Evolutionary conservation across 2,329 filamentous ascomycete species (phyloP).

Genomic region (Phyllosticta citribraziliensis): DNA sequence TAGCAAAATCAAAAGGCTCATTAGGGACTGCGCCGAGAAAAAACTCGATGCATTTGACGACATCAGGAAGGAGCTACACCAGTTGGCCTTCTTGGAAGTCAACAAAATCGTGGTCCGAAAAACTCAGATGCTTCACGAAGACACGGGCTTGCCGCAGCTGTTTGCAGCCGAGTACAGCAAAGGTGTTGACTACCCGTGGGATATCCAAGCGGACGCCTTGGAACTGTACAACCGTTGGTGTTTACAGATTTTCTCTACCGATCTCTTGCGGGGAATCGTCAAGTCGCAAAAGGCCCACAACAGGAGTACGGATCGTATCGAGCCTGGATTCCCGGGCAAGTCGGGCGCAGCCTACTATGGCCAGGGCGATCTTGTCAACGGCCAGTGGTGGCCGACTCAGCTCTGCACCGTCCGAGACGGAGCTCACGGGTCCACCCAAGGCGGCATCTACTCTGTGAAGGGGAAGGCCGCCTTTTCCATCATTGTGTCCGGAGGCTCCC

Average conservation of each 20-base stretch:
- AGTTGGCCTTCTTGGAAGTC: constrained; percentile 28
- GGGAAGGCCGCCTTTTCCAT: constrained; percentile 44
- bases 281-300: constrained; percentile 11
- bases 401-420: constrained; percentile 42
- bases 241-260: constrained; percentile 29
- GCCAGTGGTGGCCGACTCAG: constrained; percentile 48
- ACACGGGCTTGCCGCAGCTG: constrained; percentile 31
- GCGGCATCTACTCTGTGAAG: constrained; percentile 42
- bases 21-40: not conserved
- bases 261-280: constrained; percentile 38
- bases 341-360: constrained; percentile 27
- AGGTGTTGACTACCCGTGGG: constrained; percentile 30
- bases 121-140: constrained; percentile 26
- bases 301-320: constrained; percentile 20
- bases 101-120: constrained; percentile 23
- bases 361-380: constrained; percentile 32
- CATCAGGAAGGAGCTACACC: constrained; percentile 29
- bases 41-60: constrained; percentile 17
- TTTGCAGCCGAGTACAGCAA: constrained; percentile 22
- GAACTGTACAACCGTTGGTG: constrained; percentile 40
- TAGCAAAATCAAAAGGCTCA: not conserved
- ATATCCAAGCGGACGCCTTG: constrained; percentile 38
- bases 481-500: constrained; percentile 38
- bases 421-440: constrained; percentile 41
- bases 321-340: constrained; percentile 16